These are phyloP conservation scores for Tricholoma flavovirens DNA, from an alignment of 768 basidiomycete genomes.

Conservation along the genomic window DNA sequence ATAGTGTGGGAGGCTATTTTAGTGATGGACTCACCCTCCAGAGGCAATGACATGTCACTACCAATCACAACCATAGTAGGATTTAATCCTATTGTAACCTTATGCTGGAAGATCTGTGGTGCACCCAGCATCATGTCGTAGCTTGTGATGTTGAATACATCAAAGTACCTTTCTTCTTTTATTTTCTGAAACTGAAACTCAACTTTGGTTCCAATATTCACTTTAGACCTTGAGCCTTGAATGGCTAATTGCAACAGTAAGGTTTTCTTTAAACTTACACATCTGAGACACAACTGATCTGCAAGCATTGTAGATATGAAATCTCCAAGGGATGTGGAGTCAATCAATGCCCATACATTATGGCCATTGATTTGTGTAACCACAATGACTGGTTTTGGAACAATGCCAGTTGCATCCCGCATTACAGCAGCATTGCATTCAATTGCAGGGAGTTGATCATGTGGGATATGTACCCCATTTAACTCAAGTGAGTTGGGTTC, in stretches of 20 bases:
- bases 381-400: background rate
- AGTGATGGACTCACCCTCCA: constrained; percentile 10
- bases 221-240: constrained; percentile 2
- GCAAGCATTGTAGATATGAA: background rate
- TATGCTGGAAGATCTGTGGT: constrained; percentile 28
- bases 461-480: background rate
- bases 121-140: constrained; percentile 37
- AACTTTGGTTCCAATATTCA: constrained; percentile 3
- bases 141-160: constrained; percentile 31
- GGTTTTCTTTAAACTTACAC: background rate
- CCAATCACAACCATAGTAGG: constrained; percentile 16
- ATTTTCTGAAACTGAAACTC: constrained; percentile 4
- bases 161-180: constrained; percentile 20
- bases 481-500: background rate
- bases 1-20: constrained; percentile 8
- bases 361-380: background rate
- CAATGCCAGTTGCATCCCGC: background rate
- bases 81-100: constrained; percentile 23
- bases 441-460: background rate
- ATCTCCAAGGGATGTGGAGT: background rate
- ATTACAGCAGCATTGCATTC: background rate
- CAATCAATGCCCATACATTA: background rate
- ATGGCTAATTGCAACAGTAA: constrained; percentile 4
- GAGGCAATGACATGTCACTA: constrained; percentile 8
- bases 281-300: background rate